These are phyloP conservation scores for Candida pseudofarinosa DNA, from an alignment of 805 yeast species.

Conservation along the genomic window DNA sequence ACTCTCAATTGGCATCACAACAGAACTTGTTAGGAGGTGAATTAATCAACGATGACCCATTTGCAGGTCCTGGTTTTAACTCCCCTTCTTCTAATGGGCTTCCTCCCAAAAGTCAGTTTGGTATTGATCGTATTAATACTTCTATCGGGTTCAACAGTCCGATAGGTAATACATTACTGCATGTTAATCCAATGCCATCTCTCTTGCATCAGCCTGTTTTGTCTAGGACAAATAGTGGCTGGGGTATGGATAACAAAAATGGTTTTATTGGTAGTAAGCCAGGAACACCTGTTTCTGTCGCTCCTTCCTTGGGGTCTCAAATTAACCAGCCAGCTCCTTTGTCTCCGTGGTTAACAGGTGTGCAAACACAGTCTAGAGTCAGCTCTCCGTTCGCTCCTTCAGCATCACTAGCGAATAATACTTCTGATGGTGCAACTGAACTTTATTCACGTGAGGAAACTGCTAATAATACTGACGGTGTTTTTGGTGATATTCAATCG, in stretches of 20 bases:
- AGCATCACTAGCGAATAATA: slow-evolving; percentile 7
- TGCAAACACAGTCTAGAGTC: slow-evolving; percentile 32
- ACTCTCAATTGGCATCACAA: slow-evolving; percentile 12
- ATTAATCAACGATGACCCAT: slow-evolving; percentile 18
- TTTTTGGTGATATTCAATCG: slow-evolving; percentile 35
- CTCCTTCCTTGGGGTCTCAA: slow-evolving; percentile 18
- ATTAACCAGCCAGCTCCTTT: slow-evolving; percentile 34
- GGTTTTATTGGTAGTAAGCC: slow-evolving; percentile 21
- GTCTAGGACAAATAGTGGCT: slow-evolving; percentile 33
- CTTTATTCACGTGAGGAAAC: slow-evolving; percentile 1
- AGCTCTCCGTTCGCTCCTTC: slow-evolving; percentile 38
- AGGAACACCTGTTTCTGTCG: slow-evolving; percentile 24
- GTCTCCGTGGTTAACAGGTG: slow-evolving; percentile 39
- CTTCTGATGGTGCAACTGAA: not conserved
- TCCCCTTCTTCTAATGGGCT: slow-evolving; percentile 8
- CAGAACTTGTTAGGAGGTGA: slow-evolving; percentile 21
- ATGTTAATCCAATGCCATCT: slow-evolving; percentile 25
- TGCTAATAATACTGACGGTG: slow-evolving; percentile 19
- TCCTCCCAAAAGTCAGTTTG: slow-evolving; percentile 18
- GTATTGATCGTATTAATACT: slow-evolving; percentile 20
- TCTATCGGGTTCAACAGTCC: slow-evolving; percentile 10
- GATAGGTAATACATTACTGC: slow-evolving; percentile 6
- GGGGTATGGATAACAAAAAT: slow-evolving; percentile 31
- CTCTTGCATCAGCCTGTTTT: slow-evolving; percentile 30
- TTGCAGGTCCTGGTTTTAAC: slow-evolving; percentile 10